Base-by-base conservation (phyloP, 371 early-diverging fungal genomes). In the Dichotomocladium elegans region DNA sequence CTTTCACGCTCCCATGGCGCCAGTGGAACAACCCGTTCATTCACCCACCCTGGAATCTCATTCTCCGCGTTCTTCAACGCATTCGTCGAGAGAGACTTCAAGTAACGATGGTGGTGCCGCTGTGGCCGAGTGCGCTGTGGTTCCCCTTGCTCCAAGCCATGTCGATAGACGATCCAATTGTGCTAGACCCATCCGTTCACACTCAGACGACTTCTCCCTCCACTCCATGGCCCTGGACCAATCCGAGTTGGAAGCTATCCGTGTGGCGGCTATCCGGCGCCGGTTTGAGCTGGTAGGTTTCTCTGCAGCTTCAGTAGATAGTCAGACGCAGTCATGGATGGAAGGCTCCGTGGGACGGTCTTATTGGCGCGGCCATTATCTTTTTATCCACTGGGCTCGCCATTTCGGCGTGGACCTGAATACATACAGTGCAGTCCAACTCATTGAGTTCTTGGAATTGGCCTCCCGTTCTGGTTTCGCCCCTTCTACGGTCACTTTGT, bases 41-140 rank as follows among this genome's bases (percentile, higher is more conserved):
- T 27, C 40, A 51, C 15, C 54, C 54, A 1, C 54, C 46, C 11
- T 54, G 54, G 54, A 54, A 46, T 37, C 46, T 54, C 3, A 45
- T 57, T 24, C 26, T 29, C 7, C 31, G 12, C 17, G 14, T 5
- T n/a, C 30, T 55, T 0, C 15, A 26, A 4, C 40, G 48, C 42
- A 29, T 47, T 17, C n/a, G 7, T 3, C 48, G 48, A 2, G 45
- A 54, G n/a, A 9, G 27, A 2, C 12, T 54, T 4, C 44, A 5
- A 4, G 45, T 17, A 15, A 54, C 37, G 37, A 24, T 46, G 14
- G 54, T 24, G 21, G 54, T 46, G 4, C 47, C 47, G 2, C 27
- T 15, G 21, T 55, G 41, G 42, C 22, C 37, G 7, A 55, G 33
- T 8, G 56, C 58, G 3, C 25, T 66, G 4, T 66, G 66, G 60